Conservation (phyloP, 2,329 filamentous ascomycete species). For the Microcyclospora pomicola region DNA sequence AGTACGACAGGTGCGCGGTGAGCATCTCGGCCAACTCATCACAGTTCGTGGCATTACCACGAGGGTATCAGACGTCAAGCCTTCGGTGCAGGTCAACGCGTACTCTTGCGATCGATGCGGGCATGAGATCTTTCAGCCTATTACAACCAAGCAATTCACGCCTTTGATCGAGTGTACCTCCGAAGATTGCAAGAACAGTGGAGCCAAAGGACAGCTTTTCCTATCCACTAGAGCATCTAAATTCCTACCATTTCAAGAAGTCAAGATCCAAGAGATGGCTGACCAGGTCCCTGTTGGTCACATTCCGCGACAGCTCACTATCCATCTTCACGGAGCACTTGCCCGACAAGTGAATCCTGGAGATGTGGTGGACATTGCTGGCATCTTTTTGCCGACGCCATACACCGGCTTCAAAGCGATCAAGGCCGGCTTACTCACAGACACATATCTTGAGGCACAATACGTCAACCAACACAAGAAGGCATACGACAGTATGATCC, state of each 20-base stretch:
- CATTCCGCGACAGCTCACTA: conserved; percentile 79
- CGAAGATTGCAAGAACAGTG: conserved; percentile 76
- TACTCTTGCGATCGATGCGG: conserved; percentile 96
- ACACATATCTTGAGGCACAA: conserved; percentile 93
- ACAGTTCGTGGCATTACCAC: conserved; percentile 90
- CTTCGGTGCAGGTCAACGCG: conserved; percentile 90
- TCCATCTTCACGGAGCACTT: conserved; percentile 77
- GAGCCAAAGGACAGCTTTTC: conserved; percentile 85
- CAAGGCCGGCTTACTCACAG: conserved; percentile 85
- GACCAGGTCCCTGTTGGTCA: conserved; percentile 97
- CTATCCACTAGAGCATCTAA: conserved; percentile 93
- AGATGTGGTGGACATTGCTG: conserved; percentile 84
- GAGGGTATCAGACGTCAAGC: conserved; percentile 93
- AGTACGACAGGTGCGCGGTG: conserved; percentile 85
- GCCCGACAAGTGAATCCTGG: conserved; percentile 83
- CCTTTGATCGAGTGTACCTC: conserved; percentile 81
- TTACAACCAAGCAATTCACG: conserved; percentile 80
- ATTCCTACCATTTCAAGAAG: conserved; percentile 92
- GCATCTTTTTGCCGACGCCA: conserved; percentile 90
- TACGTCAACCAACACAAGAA: conserved; percentile 94
- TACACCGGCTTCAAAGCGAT: conserved; percentile 99
- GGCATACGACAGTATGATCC: conserved; percentile 81
- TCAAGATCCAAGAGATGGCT: conserved; percentile 98
- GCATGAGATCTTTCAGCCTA: conserved; percentile 92
- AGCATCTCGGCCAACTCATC: conserved; percentile 85